These are phyloP conservation scores for Zanthoxylum bungeanum DNA, from an alignment of 345 rosid species.

Conservation along the genomic window DNA sequence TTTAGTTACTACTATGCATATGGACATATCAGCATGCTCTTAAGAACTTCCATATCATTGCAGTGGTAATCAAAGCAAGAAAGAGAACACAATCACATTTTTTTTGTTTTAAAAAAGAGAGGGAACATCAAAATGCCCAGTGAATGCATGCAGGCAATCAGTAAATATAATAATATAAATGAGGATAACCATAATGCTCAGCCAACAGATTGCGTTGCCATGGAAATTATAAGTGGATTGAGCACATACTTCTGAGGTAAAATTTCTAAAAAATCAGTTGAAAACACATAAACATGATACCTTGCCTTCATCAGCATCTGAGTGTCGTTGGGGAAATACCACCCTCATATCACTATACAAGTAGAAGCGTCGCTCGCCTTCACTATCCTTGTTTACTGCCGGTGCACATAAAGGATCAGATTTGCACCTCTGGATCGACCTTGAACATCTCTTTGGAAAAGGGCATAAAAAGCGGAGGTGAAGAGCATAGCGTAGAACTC, in stretches of 20 bases:
- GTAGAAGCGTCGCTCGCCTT: constrained; percentile 41
- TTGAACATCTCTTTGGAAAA: constrained; percentile 32
- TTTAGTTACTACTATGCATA: neutral
- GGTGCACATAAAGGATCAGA: constrained; percentile 25
- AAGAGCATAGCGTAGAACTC: constrained; percentile 55
- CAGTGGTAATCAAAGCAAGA: neutral
- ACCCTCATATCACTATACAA: constrained; percentile 52
- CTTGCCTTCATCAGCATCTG: constrained; percentile 63
- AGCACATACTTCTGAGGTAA: neutral
- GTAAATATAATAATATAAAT: too few species aligned
- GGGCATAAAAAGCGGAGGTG: constrained; percentile 55
- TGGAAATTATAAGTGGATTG: neutral
- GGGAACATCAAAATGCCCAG: neutral
- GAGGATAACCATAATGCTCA: neutral
- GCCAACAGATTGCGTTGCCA: neutral
- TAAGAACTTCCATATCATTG: neutral
- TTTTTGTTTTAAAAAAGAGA: neutral
- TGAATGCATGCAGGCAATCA: neutral
- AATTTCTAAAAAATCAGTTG: neutral
- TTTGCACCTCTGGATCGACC: constrained; percentile 32
- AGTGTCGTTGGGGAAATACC: constrained; percentile 61
- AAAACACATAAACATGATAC: constrained; percentile 20
- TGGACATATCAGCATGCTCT: neutral
- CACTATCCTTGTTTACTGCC: constrained; percentile 14
- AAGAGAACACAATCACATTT: neutral